Evolutionary conservation across 345 rosid species (phyloP), one percentile per base, ranked within the genome.

Genomic region (Pistacia vera): DNA sequence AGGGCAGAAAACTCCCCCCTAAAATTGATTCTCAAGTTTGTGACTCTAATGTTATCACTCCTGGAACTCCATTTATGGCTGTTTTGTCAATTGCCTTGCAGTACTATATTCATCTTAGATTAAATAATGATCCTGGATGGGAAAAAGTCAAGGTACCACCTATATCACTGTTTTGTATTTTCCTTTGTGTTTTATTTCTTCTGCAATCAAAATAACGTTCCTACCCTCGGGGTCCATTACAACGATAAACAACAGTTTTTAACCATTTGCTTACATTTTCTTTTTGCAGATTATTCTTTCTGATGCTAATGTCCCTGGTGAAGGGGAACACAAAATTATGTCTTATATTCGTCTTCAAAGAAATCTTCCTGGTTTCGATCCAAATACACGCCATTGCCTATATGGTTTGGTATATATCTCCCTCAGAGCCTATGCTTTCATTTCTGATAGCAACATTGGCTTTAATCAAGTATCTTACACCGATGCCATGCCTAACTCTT

Each of bases 281-380:
- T 16, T 66, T 77, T 49, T 91, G 79, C 85, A 97, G 99, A 98
- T 97, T 75, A 89, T 97, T 54, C 95, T 94, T 59, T 97, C 98
- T 22, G 98, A 97, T 91, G 97, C 98, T 68, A 96, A 94, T 88
- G 97, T 92, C 85, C 99, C 99, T 59, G 98, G 99, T 65, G 98
- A 96, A 85, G 99, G 99, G 77, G 99, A 96, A 78, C 99, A 94
- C 84, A 94, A 97, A 83, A 82, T 94, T 76, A 92, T 97, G 90
- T 94, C 97, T 3, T 97, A 89, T 73, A 83, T 97, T 38, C 95
- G 97, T 79, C 93, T 90, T 59, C 98, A 94, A 84, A 91, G 94
- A 81, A 92, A 91, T 78, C 94, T 90, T 85, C 90, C 95, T 78
- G 97, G 94, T 83, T 88, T 84, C 81, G 83, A 96, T 86, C 94